Conservation (phyloP, 2,329 filamentous ascomycete genomes). For the Aspergillus neoniger region DNA sequence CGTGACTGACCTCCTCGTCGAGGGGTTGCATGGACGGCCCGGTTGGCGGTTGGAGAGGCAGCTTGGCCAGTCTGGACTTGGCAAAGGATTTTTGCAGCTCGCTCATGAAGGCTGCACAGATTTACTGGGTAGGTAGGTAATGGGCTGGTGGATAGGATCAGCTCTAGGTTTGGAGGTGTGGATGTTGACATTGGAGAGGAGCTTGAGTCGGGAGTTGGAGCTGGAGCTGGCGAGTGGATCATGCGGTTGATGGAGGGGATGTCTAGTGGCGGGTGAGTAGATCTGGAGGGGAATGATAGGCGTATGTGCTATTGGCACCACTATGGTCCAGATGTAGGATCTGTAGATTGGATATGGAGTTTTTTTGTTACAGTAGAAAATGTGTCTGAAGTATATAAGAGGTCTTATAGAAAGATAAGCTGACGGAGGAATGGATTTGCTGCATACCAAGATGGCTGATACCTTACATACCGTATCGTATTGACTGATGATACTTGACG, state of each 20-base stretch:
- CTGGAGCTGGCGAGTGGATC: conserved; percentile 2
- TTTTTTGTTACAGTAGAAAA: too few species aligned
- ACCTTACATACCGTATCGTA: too few species aligned
- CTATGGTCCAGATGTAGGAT: not conserved
- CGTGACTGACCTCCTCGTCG: conserved; percentile 31
- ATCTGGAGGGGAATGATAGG: not conserved
- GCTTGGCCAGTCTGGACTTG: conserved; percentile 68
- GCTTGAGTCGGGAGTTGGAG: not conserved
- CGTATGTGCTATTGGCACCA: not conserved
- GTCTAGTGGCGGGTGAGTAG: not conserved
- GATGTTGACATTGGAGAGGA: not conserved
- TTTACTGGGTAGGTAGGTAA: not conserved
- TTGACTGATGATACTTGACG: too few species aligned
- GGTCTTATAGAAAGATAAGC: too few species aligned
- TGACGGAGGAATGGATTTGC: too few species aligned
- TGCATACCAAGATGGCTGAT: too few species aligned
- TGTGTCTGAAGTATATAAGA: not conserved
- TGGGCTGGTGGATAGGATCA: not conserved
- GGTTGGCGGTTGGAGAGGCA: conserved; percentile 58
- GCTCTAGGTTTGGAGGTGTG: not conserved
- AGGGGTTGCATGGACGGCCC: conserved; percentile 43
- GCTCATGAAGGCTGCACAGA: conserved; percentile 60
- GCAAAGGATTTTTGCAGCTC: conserved; percentile 78
- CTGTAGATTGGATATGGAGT: not conserved
- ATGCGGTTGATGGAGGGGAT: conserved; percentile 2